These are phyloP conservation scores for Penicillium cinerascens DNA, from an alignment of 495 filamentous ascomycete genomes.

Conservation along the genomic window DNA sequence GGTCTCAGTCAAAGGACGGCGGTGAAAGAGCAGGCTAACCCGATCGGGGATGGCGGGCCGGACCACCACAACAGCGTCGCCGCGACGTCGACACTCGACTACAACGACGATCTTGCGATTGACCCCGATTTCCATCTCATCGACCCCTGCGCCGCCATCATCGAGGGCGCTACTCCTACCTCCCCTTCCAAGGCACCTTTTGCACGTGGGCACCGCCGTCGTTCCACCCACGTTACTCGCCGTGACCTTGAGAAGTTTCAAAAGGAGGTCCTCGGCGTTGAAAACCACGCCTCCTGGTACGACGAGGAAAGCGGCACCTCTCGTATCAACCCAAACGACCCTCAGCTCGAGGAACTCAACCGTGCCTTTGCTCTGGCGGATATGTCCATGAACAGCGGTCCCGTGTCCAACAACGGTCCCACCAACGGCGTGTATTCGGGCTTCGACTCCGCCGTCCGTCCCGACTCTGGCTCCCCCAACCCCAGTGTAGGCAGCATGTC, in stretches of 20 bases:
- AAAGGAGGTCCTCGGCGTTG: slow-evolving; percentile 40
- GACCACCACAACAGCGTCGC: slow-evolving; percentile 1
- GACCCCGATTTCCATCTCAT: slow-evolving; percentile 1
- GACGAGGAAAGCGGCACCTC: slow-evolving; percentile 32
- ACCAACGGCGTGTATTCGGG: slow-evolving; percentile 32
- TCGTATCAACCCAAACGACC: slow-evolving; percentile 28
- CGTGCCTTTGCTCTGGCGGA: slow-evolving; percentile 34
- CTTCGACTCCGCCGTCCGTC: slow-evolving; percentile 25
- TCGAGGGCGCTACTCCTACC: slow-evolving; percentile 31
- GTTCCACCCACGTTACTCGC: slow-evolving; percentile 45
- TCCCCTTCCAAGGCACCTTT: slow-evolving; percentile 39
- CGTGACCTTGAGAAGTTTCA: slow-evolving; percentile 45
- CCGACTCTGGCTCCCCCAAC: slow-evolving; percentile 9
- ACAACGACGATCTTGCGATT: slow-evolving; percentile 10
- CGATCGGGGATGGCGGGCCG: slow-evolving; percentile 11
- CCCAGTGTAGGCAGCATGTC: slow-evolving; percentile 37
- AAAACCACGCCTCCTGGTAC: slow-evolving; percentile 28
- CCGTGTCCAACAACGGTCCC: slow-evolving; percentile 30
- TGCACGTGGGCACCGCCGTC: slow-evolving; percentile 46
- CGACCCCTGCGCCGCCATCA: slow-evolving; percentile 31
- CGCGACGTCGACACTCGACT: slow-evolving; percentile 1
- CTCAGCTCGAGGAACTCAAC: slow-evolving; percentile 36
- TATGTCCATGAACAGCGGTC: slow-evolving; percentile 37
- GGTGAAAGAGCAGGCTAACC: slow-evolving; percentile 11
- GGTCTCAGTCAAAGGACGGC: background rate